These are phyloP conservation scores for Gonium pectorale DNA, from an alignment of 139 green algal genomes.

Conservation along the genomic window DNA sequence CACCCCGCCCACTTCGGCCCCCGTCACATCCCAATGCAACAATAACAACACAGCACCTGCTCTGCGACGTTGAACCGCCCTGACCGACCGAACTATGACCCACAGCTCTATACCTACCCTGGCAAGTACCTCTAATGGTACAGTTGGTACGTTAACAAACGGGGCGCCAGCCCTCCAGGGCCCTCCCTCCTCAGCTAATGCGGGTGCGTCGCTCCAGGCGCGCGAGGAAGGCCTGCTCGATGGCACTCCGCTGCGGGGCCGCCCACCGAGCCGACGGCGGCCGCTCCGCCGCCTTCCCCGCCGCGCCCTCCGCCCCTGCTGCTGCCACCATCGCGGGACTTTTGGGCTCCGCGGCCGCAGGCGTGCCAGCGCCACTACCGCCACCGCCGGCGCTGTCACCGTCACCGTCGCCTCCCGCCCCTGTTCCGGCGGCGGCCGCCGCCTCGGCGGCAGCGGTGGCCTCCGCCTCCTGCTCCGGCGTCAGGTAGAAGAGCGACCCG, in stretches of 20 bases:
- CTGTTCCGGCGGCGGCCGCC: background rate
- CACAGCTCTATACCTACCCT: background rate
- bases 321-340: background rate
- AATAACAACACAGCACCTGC: background rate
- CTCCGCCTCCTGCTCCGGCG: background rate
- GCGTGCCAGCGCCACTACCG: too few species aligned
- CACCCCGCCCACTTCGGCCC: too few species aligned
- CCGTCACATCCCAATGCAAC: background rate
- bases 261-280: slow-evolving; percentile 1
- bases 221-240: slow-evolving; percentile 34
- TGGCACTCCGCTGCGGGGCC: slow-evolving; percentile 26
- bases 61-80: background rate
- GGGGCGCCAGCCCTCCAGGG: background rate
- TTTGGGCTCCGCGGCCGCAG: background rate
- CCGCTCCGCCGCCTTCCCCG: background rate
- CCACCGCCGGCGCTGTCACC: too few species aligned
- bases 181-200: background rate
- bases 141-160: background rate
- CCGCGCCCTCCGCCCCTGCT: background rate
- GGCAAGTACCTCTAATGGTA: background rate
- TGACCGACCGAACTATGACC: background rate
- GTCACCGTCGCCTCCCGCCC: background rate
- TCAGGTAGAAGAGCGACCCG: slow-evolving; percentile 26
- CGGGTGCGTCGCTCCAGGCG: slow-evolving; percentile 19
- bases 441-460: background rate